Conservation (phyloP, 306 rosid species). For the Ormosia semicastrata region DNA sequence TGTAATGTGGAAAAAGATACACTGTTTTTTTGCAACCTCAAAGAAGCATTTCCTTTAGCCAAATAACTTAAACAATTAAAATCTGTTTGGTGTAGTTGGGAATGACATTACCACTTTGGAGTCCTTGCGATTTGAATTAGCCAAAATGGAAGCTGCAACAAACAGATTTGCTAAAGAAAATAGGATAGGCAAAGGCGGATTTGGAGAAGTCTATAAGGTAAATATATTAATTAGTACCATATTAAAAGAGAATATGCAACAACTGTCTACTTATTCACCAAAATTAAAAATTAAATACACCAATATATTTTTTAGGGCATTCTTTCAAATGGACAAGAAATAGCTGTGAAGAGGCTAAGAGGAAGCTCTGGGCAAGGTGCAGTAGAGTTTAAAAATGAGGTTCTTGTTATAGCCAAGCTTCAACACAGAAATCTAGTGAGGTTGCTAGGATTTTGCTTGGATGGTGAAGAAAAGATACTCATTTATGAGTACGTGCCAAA, state of each 20-base stretch:
- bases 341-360: slow-evolving; percentile 70
- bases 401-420: slow-evolving; percentile 54
- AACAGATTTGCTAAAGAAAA: slow-evolving; percentile 43
- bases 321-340: slow-evolving; percentile 41
- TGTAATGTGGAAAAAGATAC: slow-evolving; percentile 12
- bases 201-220: slow-evolving; percentile 67
- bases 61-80: slow-evolving; percentile 12
- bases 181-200: slow-evolving; percentile 60
- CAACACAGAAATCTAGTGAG: slow-evolving; percentile 59
- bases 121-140: slow-evolving; percentile 47
- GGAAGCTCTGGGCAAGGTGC: slow-evolving; percentile 50
- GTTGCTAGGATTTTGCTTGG: slow-evolving; percentile 60
- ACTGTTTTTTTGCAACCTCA: not conserved
- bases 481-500: slow-evolving; percentile 54
- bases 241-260: not conserved
- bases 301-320: slow-evolving; percentile 41
- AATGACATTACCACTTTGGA: slow-evolving; percentile 31
- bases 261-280: not conserved
- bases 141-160: slow-evolving; percentile 49
- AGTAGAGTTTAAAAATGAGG: slow-evolving; percentile 58
- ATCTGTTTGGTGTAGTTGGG: slow-evolving; percentile 26
- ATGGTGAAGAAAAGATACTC: slow-evolving; percentile 55
- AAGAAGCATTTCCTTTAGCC: not conserved
- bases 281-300: not conserved
- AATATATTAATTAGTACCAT: not conserved